Base-by-base conservation (phyloP, 2,329 filamentous ascomycete species). In the Plenodomus tracheiphilus region DNA sequence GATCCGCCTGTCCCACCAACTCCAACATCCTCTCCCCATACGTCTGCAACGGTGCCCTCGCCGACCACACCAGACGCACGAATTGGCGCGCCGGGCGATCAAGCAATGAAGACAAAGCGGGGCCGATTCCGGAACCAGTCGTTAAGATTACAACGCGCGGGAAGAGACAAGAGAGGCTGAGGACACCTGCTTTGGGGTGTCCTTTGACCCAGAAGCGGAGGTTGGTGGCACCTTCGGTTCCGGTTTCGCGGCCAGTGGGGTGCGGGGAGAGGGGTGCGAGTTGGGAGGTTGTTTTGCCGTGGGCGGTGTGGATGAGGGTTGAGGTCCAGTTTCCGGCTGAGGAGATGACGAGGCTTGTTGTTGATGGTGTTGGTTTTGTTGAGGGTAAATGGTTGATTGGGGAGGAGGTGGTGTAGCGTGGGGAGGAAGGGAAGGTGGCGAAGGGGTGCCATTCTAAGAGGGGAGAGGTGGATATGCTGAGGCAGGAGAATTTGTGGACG, bases 21-120 rank as follows among this genome's bases (percentile, higher is more conserved):
- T 80, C 71, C 10, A 87, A 61, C 17, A 90, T 75, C 1, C 73
- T 75, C 19, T 74, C 68, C 0, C 86, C 85, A 62, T 85, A 91
- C 0, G 85, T 89, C 51, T 76, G 70, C 21, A 79, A 70, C 0
- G 88, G 88, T 13, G 77, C 74, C 1, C 82, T 77, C 0, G 87
- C 83, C 3, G 83, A 85, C 88, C 88, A 91, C 39, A 91, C 77
- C 9, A 91, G 80, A 15, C 86, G 83, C 35, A 77, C 78, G 42
- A 76, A 75, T 30, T 78, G 74, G 9, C 73, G 73, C 15, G 75
- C 55, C 1, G 65, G 64, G 2, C 75, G 74, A 41, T 81, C 78
- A 35, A 89, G 77, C 42, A 85, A 79, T 2, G 83, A 85, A 7
- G 63, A 54, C 57, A 78, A 49, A 77, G 59, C 72, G 50, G 72